A percentile compares a stretch with the other conserved stretches of the same genome.
Conservation (phyloP, 2,329 filamentous ascomycete species). For the Aphanocladium album region DNA sequence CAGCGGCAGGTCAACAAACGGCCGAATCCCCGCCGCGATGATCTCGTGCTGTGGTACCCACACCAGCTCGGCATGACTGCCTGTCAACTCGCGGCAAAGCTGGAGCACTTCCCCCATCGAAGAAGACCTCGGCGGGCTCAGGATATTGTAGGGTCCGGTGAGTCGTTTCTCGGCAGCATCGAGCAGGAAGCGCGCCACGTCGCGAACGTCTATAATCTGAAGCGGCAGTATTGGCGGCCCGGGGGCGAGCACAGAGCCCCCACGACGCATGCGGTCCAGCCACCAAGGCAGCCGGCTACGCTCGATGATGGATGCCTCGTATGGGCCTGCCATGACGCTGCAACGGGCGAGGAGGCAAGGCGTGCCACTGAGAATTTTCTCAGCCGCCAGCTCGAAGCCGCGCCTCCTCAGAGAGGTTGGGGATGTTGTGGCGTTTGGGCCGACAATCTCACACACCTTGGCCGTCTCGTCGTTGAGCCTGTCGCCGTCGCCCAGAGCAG, state of each 20-base stretch:
- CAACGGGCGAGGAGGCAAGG: neutral
- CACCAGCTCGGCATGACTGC: neutral
- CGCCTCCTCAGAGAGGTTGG: neutral
- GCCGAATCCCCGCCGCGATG: neutral
- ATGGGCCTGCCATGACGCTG: neutral
- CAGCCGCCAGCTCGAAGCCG: neutral
- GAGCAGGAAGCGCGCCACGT: neutral
- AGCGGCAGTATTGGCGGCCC: neutral
- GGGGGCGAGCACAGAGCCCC: neutral
- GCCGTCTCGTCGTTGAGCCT: neutral
- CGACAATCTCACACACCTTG: no score
- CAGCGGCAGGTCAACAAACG: conserved; percentile 3
- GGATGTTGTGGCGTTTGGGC: neutral
- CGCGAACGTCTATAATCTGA: neutral
- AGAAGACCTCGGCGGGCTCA: neutral
- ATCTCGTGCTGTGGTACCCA: neutral
- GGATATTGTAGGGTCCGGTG: neutral
- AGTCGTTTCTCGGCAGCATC: neutral
- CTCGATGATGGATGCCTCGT: neutral
- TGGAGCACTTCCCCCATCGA: neutral
- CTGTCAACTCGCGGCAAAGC: neutral
- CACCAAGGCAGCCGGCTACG: neutral
- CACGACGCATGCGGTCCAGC: neutral
- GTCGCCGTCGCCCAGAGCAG: neutral
- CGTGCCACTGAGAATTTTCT: neutral